phyloP scores from a whole-genome alignment of 1,284 basidiomycete species.

The Tremellales sp. region DNA sequence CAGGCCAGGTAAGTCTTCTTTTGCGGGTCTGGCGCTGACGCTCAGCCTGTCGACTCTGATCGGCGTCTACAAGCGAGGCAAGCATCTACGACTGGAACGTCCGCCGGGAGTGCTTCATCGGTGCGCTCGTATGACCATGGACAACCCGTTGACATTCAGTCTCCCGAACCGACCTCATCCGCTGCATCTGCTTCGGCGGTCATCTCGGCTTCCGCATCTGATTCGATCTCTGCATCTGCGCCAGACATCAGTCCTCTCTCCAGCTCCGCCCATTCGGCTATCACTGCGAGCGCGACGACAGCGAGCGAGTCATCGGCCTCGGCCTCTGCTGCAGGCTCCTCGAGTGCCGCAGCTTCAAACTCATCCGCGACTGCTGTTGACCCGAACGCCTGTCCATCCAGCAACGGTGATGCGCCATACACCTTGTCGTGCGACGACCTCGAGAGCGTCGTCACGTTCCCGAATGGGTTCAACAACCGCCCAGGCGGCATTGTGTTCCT shows the following conservation, averaged over 20 bases:
- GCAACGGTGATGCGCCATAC: slow-evolving; percentile 14
- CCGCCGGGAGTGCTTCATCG: too few species aligned
- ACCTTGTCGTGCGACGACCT: slow-evolving; percentile 9
- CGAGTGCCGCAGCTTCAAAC: not conserved
- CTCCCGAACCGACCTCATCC: too few species aligned
- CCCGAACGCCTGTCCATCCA: slow-evolving; percentile 4
- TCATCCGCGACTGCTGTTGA: not conserved
- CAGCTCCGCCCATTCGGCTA: not conserved
- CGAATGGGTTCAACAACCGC: slow-evolving; percentile 21
- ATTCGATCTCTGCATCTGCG: not conserved
- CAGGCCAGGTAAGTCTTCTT: too few species aligned
- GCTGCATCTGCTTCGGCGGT: not conserved
- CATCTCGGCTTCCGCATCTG: not conserved
- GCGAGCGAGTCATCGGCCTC: not conserved
- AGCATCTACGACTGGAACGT: too few species aligned
- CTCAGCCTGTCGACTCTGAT: too few species aligned
- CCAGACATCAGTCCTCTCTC: not conserved
- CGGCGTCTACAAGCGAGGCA: too few species aligned
- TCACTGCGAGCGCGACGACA: not conserved
- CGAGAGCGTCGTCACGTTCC: slow-evolving; percentile 20
- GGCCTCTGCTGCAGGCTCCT: not conserved
- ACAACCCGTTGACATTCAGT: too few species aligned
- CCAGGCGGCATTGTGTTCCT: slow-evolving; percentile 32
- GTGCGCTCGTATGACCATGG: too few species aligned
- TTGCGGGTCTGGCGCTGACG: too few species aligned